Evolutionary conservation across 2,329 filamentous ascomycete species (phyloP), one percentile per base, ranked within the genome.

Genomic region (Fusarium liriodendri): DNA sequence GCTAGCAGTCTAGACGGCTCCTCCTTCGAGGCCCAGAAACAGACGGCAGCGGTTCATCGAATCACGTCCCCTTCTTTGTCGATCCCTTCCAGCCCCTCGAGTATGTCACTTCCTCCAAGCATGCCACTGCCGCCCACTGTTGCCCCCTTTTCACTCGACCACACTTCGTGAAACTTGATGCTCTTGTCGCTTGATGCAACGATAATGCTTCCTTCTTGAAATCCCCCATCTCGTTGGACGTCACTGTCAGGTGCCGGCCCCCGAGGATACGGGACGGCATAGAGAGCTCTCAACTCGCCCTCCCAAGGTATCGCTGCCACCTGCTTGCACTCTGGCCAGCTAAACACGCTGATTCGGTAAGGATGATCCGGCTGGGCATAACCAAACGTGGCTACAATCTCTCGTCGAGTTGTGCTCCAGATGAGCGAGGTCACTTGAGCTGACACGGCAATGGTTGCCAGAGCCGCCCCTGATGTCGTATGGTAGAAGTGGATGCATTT

Each of bases 401-500:
- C 97, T 40, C 93, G 91, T 13, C 94, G 89, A 13, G 92, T 96
- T 32, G 89, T 93, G 62, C 94, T 97, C 96, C 95, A 99, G 68
- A 98, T 92, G 33, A 99, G 87, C 57, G 94, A 94, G 1, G 97
- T 99, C 58, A 99, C 95, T 84, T 99, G 97, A 2, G 97, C 95
- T 38, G 94, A 92, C 45, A 98, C 97, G 70, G 95, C 93, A 78
- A 99, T 98, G 2, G 93, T 97, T 2, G 96, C 95, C 33, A 99
- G 88, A 67, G 92, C 91, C 3, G 94, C 91, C 6, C 96, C 97
- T 0, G 95, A 95, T 22, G 89, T 88, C 1, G 94, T 93, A 82
- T 98, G 95, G 82, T 93, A 98, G 85, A 99, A 99, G 83, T 97
- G 95, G 67, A 99, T 98, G 81, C 95, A 95, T 77, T 95, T 94